Base-by-base conservation (phyloP, 139 green algal genomes). In the Auxenochlorella pyrenoidosa region DNA sequence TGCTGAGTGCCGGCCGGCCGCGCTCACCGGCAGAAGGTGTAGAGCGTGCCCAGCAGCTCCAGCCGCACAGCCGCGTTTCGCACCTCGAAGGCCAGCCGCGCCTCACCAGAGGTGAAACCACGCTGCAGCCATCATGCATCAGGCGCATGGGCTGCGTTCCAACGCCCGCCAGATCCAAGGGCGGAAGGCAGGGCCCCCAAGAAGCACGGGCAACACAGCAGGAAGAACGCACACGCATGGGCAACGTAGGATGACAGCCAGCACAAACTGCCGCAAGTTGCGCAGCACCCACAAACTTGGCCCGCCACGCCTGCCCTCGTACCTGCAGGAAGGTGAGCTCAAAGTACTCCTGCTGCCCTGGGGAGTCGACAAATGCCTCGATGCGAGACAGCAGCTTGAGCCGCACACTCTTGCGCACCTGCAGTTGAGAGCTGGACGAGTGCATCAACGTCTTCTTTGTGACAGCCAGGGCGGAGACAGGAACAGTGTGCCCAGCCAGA, bases 31-130 rank as follows among this genome's bases (percentile, higher is more conserved):
- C 85, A 90, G 71, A 94, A 94, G 3, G 84, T 70, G 78, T 91
- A 94, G 22, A 94, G 73, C 34, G 85, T 79, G 66, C 88, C 88
- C 30, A 94, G 60, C 28, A 94, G 32, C 30, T 94, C 90, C 28
- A 78, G 63, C 34, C 88, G 85, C 40, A 60, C 82, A 5, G 75
- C 47, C 22, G 65, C 54, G 21, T 30, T 83, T 0, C 72, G 38
- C 47, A 83, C 81, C 73, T 92, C 86, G 44, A 90, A 90, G 0
- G 85, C 88, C 38, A 90, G 70, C 60, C 77, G 70, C 30, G 18
- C 72, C 72, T 94, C 91, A 5, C 82, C 88, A 51, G 44, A 75
- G 40, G 84, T 90, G 70, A 94, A 93, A 22, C 83, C 89, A 30
- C 79, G 88, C 80, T 85, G 83, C 58, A 59, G 63, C 19, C 63